Evolutionary conservation across 371 early-diverging fungal genomes (phyloP).

Genomic region (Umbelopsis sp.): DNA sequence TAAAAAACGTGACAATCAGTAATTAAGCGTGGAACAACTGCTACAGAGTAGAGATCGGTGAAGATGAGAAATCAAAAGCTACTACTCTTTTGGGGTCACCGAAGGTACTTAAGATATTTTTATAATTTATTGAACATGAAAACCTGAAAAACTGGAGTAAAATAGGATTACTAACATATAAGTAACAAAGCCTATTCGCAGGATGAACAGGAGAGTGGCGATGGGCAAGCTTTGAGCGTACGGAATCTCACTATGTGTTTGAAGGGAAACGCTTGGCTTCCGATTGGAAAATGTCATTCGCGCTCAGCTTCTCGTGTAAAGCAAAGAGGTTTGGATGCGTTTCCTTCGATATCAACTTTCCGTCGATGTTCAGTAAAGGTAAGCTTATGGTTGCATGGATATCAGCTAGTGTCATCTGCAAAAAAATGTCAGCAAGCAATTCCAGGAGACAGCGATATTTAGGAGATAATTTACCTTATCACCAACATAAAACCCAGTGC

Average conservation of each 20-base stretch:
- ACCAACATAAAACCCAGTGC: constrained; percentile 14
- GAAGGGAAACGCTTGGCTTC: constrained; percentile 5
- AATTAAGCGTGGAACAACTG: too few relatives aligned
- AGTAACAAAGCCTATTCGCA: too few relatives aligned
- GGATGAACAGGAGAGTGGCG: too few relatives aligned
- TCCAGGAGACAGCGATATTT: too few relatives aligned
- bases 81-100: too few relatives aligned
- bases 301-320: constrained; percentile 4
- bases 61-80: too few relatives aligned
- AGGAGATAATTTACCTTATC: background rate
- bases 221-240: background rate
- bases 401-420: constrained; percentile 16
- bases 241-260: background rate
- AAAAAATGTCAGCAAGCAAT: background rate
- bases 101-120: too few relatives aligned
- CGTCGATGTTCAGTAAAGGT: background rate
- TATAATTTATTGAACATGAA: too few relatives aligned
- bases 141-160: too few relatives aligned
- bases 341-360: background rate
- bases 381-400: constrained; percentile 1
- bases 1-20: too few relatives aligned
- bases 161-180: too few relatives aligned
- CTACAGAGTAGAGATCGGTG: too few relatives aligned
- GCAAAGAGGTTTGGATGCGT: constrained; percentile 2
- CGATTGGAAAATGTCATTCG: background rate